These are phyloP conservation scores for Phytophthora megakarya DNA, from an alignment of 352 stramenopile species.

Conservation along the genomic window DNA sequence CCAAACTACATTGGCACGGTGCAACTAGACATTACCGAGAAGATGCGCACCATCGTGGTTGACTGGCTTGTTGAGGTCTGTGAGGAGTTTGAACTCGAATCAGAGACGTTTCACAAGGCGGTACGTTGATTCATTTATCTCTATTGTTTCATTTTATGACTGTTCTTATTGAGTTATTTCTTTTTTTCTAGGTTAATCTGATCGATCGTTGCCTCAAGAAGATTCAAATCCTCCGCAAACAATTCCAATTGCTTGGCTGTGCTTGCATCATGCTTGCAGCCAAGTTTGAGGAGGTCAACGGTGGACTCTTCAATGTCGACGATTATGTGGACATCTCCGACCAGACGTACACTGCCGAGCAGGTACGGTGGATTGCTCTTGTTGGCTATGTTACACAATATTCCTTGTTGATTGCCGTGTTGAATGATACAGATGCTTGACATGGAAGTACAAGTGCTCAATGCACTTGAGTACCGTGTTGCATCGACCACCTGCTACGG, in stretches of 20 bases:
- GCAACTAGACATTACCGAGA: conserved; percentile 99
- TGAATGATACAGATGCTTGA: conserved; percentile 65
- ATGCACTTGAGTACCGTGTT: conserved; percentile 76
- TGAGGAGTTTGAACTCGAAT: conserved; percentile 86
- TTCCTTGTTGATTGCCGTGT: conserved; percentile 4
- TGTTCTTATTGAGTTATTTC: conserved; percentile 1
- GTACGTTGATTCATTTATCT: conserved; percentile 31
- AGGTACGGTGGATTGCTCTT: conserved; percentile 41
- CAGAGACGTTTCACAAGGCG: conserved; percentile 83
- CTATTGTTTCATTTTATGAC: background rate
- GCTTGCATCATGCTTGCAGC: conserved; percentile 95
- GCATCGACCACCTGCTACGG: conserved; percentile 78
- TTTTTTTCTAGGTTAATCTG: conserved; percentile 64
- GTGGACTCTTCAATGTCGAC: conserved; percentile 88
- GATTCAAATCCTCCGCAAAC: conserved; percentile 87
- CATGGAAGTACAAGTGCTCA: conserved; percentile 80
- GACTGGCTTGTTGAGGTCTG: conserved; percentile 98
- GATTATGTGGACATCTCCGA: conserved; percentile 99
- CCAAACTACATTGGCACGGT: conserved; percentile 67
- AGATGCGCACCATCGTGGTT: conserved; percentile 99
- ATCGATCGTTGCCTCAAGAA: conserved; percentile 82
- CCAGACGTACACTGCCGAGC: conserved; percentile 91
- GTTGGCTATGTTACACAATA: background rate
- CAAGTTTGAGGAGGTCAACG: conserved; percentile 98
- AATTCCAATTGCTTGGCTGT: conserved; percentile 96